These are phyloP conservation scores for Puccinia horiana DNA, from an alignment of 1,284 basidiomycete species.

Conservation along the genomic window DNA sequence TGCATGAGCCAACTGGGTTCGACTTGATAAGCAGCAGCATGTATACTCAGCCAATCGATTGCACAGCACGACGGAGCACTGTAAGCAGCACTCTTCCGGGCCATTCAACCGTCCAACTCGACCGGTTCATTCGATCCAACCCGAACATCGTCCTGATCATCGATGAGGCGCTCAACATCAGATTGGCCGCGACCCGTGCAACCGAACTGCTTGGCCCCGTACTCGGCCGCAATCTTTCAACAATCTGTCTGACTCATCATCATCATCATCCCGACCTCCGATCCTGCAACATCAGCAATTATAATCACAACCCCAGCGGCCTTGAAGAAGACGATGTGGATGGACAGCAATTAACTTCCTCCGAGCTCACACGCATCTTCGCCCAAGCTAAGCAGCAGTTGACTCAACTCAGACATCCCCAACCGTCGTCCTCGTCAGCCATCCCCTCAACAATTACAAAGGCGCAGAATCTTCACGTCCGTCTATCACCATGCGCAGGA, in stretches of 20 bases:
- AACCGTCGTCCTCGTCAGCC: background rate
- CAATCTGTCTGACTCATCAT: background rate
- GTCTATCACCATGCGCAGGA: background rate
- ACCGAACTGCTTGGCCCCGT: background rate
- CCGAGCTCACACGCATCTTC: background rate
- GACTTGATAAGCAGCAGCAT: background rate
- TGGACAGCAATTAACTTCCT: constrained; percentile 3
- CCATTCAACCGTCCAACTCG: background rate
- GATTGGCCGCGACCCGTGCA: background rate
- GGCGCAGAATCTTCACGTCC: background rate
- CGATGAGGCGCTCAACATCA: background rate
- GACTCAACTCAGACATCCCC: background rate
- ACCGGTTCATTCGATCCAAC: background rate
- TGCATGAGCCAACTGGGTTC: background rate
- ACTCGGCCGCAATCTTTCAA: background rate
- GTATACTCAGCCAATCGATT: background rate
- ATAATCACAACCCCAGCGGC: background rate
- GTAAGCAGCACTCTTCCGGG: too few relatives aligned
- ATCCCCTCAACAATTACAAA: background rate
- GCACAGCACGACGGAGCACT: constrained; percentile 2
- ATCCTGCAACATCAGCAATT: background rate
- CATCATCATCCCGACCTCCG: background rate
- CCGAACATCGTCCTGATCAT: constrained; percentile 1
- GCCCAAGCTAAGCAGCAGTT: background rate
- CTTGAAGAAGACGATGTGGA: background rate